Percentiles rank a stretch among this genome's conserved stretches.
Evolutionary conservation across 176 grass and related monocot genomes (phyloP).

Genomic region (Puccinellia tenuiflora): DNA sequence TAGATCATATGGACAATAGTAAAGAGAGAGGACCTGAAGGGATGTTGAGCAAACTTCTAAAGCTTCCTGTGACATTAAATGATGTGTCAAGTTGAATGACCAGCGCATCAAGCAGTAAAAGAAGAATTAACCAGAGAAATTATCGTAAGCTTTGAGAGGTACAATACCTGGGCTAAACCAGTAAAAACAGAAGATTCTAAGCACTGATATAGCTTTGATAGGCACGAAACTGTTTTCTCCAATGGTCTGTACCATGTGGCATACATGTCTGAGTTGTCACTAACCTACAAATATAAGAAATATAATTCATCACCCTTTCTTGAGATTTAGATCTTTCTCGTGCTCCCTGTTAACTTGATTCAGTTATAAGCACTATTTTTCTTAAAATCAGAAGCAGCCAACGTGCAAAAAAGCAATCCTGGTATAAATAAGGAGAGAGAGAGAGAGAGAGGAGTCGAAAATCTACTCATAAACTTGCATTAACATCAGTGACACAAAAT

Average conservation of each 20-base stretch:
- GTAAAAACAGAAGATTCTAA: conserved; percentile 95
- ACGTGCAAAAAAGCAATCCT: background rate
- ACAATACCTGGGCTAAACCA: conserved; percentile 87
- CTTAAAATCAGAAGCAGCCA: background rate
- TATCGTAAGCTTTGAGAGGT: conserved; percentile 12
- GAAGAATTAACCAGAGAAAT: conserved; percentile 25
- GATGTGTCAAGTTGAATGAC: conserved; percentile 26
- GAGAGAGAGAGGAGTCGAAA: background rate
- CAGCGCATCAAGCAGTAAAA: background rate
- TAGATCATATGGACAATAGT: background rate
- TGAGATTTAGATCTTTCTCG: background rate
- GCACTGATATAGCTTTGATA: conserved; percentile 94
- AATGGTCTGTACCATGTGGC: conserved; percentile 86
- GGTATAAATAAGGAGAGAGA: background rate
- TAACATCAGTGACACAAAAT: background rate
- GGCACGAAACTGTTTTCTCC: conserved; percentile 97
- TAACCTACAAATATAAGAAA: conserved; percentile 49
- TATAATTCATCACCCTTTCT: background rate
- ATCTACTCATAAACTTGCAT: background rate
- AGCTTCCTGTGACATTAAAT: conserved; percentile 70
- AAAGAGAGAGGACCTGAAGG: conserved; percentile 62
- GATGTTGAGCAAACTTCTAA: conserved; percentile 92
- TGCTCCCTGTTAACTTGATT: background rate
- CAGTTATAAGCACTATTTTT: conserved; percentile 6
- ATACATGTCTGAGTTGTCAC: conserved; percentile 67